Evolutionary conservation across 768 basidiomycete genomes (phyloP), one percentile per base, ranked within the genome.

Genomic region (Lactifluus pinguis): DNA sequence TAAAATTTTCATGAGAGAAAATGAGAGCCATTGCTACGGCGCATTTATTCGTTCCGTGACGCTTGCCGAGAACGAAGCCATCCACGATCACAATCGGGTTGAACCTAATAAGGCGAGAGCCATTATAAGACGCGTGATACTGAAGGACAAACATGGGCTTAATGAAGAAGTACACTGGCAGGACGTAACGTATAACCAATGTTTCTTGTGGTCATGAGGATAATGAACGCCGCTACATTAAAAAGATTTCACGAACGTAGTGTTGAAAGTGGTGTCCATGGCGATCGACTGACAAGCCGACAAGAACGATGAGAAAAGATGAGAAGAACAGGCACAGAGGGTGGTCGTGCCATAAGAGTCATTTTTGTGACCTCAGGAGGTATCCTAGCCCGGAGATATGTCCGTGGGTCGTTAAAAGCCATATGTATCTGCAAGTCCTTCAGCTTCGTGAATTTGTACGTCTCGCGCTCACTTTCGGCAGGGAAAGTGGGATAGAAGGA

Each of bases 241-340:
- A 45, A 9, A 45, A 45, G 19, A 45, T 45, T 19, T n/a, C 19
- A 19, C 4, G 19, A 45, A 45, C n/a, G 57, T 68, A 71, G 61
- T 71, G 71, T 60, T 53, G 53, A 66, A 67, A 71, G 21, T 68
- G 65, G 19, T 60, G 52, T 9, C 68, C 68, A 50, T 65, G 65
- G 19, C 60, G 63, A 62, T 72, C 71, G 9, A 59, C 58, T 1
- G 69, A 67, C 57, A 25, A 39, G 55, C 68, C 61, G 58, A 66
- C 53, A n/a, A 58, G 50, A 45, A 60, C 44, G 15, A 54, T 25
- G 25, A n/a, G n/a, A 7, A 32, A 32, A 32, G 32, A 32, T 8
- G 36, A 57, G 25, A 55, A 65, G 57, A 30, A 60, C 60, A 21
- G 61, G 19, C 6, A 48, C 64, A 41, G 61, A 65, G 9, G 64